Base-by-base conservation (phyloP, 495 filamentous ascomycete species). In the Geoglossum glabrum region DNA sequence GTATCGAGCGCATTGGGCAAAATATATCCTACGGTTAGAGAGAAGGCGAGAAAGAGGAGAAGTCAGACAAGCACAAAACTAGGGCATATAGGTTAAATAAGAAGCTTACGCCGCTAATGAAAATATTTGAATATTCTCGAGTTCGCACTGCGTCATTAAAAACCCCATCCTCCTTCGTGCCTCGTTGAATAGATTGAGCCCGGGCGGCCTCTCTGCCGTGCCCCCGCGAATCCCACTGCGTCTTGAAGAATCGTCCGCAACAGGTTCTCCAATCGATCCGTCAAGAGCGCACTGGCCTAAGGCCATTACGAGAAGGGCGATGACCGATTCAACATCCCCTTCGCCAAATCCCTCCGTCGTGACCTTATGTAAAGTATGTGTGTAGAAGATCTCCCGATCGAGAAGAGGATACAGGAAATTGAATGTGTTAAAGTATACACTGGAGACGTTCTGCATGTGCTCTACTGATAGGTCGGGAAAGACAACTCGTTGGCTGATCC, bases 121-220 rank as follows among this genome's bases (percentile, higher is more conserved):
- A 57, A 72, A 74, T 23, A 78, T 73, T 61, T 80, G 79, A 19
- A 81, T 69, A 60, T 76, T 79, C 61, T 78, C 77, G 13, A 82
- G 67, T 58, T 71, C 74, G 62, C 71, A 77, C 43, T 78, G 71
- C 1, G 73, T 75, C 33, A 75, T 58, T 33, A 75, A 68, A 63
- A 79, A 82, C 7, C 79, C 79, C 62, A 81, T 73, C 27, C 77
- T 69, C 58, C 70, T 73, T 38, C 78, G 70, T 1, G 77, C 79
- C 65, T 81, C 79, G 60, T 80, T 81, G 63, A 81, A 82, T 25
- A 79, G 65, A 1, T 68, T 68, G 6, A 82, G 62, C 4, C 79
- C 79, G 0, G 79, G 79, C n/a, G 79, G 78, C 15, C 64, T 63
- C 11, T 71, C 67, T 4, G 60, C 55, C 8, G 72, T 65, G 1